Percentiles rank a stretch among this genome's conserved stretches.
phyloP scores from a whole-genome alignment of 352 stramenopile species.

The Phytophthora palmivora region DNA sequence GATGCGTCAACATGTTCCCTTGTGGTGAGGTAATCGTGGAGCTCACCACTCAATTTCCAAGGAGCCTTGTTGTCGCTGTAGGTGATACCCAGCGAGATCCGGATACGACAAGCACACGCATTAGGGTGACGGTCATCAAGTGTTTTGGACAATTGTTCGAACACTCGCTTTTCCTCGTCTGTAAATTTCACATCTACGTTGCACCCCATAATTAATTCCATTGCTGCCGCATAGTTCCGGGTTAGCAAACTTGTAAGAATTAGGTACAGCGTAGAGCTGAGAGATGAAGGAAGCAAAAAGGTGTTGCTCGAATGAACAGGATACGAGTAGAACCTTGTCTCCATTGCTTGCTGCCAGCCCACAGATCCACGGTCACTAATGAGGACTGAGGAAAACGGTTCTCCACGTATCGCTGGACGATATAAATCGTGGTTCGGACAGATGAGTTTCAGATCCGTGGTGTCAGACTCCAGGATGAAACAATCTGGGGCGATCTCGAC shows the following conservation, averaged over 20 bases:
- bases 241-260: slow-evolving; percentile 97
- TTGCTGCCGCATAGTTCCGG: slow-evolving; percentile 95
- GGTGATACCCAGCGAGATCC: slow-evolving; percentile 82
- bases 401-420: slow-evolving; percentile 69
- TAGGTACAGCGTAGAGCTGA: slow-evolving; percentile 98
- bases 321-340: slow-evolving; percentile 97
- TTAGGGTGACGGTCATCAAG: slow-evolving; percentile 96
- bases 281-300: slow-evolving; percentile 95
- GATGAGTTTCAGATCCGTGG: slow-evolving; percentile 78
- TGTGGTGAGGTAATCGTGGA: slow-evolving; percentile 91
- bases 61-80: slow-evolving; percentile 94
- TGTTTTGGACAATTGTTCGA: slow-evolving; percentile 95
- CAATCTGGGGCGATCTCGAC: slow-evolving; percentile 65
- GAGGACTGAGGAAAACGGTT: slow-evolving; percentile 85
- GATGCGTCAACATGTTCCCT: slow-evolving; percentile 92
- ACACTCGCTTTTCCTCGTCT: slow-evolving; percentile 97
- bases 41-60: slow-evolving; percentile 79
- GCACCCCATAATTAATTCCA: slow-evolving; percentile 96
- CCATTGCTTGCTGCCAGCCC: slow-evolving; percentile 90
- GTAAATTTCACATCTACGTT: slow-evolving; percentile 97
- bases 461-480: slow-evolving; percentile 81
- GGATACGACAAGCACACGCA: slow-evolving; percentile 95
- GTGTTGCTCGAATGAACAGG: slow-evolving; percentile 96
- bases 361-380: slow-evolving; percentile 80
- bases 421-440: slow-evolving; percentile 88